Percentiles rank a stretch among this genome's conserved stretches.
Conservation (phyloP, 306 rosid genomes). For the Lathyrus sativus region DNA sequence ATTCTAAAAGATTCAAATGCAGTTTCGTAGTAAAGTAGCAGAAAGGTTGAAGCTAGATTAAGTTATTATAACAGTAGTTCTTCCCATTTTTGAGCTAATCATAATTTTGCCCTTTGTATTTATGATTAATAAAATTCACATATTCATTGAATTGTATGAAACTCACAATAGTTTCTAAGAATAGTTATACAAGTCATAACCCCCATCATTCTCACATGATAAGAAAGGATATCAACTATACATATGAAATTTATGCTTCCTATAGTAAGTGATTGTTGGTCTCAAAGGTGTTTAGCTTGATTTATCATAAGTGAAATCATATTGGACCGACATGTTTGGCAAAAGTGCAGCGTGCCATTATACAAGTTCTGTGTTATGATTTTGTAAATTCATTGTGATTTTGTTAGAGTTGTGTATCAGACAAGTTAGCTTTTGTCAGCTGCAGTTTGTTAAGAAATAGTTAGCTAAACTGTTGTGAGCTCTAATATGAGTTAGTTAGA, state of each 20-base stretch:
- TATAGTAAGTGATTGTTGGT: not conserved
- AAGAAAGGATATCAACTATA: not conserved
- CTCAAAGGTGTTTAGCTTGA: not conserved
- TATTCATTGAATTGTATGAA: constrained; percentile 30
- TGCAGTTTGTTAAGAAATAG: too few relatives aligned
- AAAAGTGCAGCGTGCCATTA: not conserved
- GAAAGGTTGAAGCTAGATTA: constrained; percentile 37
- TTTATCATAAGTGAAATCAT: not conserved
- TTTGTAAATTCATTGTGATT: too few relatives aligned
- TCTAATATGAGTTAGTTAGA: too few relatives aligned
- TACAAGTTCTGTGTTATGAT: too few relatives aligned
- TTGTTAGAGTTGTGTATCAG: too few relatives aligned
- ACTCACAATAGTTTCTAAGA: constrained; percentile 17
- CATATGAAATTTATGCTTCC: constrained; percentile 8
- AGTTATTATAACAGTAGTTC: constrained; percentile 31
- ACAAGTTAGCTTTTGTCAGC: too few relatives aligned
- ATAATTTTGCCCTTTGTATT: constrained; percentile 21
- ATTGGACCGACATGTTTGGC: not conserved
- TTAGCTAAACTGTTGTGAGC: too few relatives aligned
- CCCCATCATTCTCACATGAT: not conserved
- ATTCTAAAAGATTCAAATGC: constrained; percentile 67
- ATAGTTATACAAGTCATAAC: constrained; percentile 10
- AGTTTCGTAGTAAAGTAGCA: constrained; percentile 37
- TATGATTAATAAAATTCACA: constrained; percentile 33
- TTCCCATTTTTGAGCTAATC: constrained; percentile 38